These are phyloP conservation scores for Penicillium daleae DNA, from an alignment of 495 filamentous ascomycete genomes.

Conservation along the genomic window DNA sequence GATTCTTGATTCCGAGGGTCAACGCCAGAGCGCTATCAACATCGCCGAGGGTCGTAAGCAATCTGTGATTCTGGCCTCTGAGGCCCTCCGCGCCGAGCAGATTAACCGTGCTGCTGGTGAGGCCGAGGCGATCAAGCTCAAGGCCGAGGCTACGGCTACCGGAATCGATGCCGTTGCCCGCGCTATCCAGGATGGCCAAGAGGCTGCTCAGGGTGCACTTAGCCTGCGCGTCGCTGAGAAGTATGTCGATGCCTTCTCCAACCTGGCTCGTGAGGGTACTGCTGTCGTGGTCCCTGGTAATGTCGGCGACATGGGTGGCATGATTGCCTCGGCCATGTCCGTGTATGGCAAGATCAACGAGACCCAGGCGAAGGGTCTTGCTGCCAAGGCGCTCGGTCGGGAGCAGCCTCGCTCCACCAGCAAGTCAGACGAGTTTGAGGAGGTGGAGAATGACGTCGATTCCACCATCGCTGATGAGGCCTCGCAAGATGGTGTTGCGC, in stretches of 20 bases:
- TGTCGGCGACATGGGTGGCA: conserved; percentile 92
- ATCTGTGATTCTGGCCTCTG: conserved; percentile 90
- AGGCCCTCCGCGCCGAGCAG: conserved; percentile 86
- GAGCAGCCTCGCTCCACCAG: conserved; percentile 16
- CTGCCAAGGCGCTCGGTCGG: conserved; percentile 53
- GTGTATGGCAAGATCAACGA: conserved; percentile 94
- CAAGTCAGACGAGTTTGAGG: conserved; percentile 13
- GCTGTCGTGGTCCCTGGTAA: conserved; percentile 95
- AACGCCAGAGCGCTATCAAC: conserved; percentile 95
- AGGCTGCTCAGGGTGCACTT: conserved; percentile 78
- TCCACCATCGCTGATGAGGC: neutral
- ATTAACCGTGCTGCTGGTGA: conserved; percentile 92
- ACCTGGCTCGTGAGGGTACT: conserved; percentile 90
- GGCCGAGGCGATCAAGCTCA: conserved; percentile 86
- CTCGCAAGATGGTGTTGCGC: conserved; percentile 36
- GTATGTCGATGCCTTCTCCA: conserved; percentile 94
- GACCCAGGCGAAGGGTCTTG: conserved; percentile 72
- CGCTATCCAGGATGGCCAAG: conserved; percentile 69
- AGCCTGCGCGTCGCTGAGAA: conserved; percentile 92
- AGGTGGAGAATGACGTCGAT: conserved; percentile 23
- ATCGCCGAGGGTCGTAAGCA: conserved; percentile 97
- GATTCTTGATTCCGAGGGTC: conserved; percentile 94
- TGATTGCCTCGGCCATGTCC: conserved; percentile 95
- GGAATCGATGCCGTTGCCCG: conserved; percentile 86
- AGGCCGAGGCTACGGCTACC: conserved; percentile 80